Percentiles rank a stretch among this genome's conserved stretches.
Conservation (phyloP, 2,329 filamentous ascomycete genomes). For the Ophiostoma australiae region DNA sequence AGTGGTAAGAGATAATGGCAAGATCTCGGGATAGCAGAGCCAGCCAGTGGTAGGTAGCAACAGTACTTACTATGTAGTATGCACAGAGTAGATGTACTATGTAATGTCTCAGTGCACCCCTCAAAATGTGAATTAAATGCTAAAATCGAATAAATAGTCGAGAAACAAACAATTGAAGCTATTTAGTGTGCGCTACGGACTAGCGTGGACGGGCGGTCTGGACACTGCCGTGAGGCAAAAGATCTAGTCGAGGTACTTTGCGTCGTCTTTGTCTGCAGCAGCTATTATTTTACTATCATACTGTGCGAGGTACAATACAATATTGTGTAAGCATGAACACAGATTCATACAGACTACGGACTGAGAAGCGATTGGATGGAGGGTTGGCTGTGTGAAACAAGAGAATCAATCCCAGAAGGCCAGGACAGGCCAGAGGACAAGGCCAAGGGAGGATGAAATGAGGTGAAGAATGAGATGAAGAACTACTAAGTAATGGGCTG, state of each 20-base stretch:
- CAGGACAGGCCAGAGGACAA: neutral
- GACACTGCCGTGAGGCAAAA: slow-evolving; percentile 22
- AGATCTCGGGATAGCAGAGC: neutral
- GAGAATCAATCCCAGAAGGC: neutral
- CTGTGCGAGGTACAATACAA: neutral
- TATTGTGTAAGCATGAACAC: neutral
- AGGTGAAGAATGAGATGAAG: neutral
- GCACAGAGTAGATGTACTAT: too few species aligned
- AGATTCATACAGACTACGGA: neutral
- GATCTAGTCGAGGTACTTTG: slow-evolving; percentile 2
- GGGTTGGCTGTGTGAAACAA: neutral
- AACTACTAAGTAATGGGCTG: neutral
- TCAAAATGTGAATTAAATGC: neutral
- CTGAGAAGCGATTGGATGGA: neutral
- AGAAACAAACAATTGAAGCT: slow-evolving; percentile 7
- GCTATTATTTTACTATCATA: neutral
- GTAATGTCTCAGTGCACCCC: neutral
- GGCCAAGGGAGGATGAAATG: neutral
- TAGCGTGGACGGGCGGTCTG: slow-evolving; percentile 26
- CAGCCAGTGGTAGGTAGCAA: neutral
- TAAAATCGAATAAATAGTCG: neutral
- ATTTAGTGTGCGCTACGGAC: slow-evolving; percentile 19
- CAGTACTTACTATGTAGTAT: neutral
- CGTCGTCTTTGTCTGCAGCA: slow-evolving; percentile 2
- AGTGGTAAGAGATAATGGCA: neutral